These are phyloP conservation scores for Suhomyces prunicola DNA, from an alignment of 805 yeast species.

Conservation along the genomic window DNA sequence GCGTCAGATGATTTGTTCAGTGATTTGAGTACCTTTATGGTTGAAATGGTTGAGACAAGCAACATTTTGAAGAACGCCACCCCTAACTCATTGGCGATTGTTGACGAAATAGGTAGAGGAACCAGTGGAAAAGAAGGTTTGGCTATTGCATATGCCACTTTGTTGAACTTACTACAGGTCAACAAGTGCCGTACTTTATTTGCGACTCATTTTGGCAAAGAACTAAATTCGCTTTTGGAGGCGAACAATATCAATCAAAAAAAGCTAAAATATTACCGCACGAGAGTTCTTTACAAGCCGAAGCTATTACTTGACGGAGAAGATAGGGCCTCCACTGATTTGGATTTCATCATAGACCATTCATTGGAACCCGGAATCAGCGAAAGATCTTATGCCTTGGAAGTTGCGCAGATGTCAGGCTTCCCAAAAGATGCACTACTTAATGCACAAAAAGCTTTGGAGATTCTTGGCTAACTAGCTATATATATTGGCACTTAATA, in stretches of 20 bases:
- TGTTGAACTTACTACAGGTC: constrained; percentile 49
- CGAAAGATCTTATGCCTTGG: constrained; percentile 69
- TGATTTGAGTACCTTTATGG: constrained; percentile 46
- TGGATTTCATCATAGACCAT: constrained; percentile 49
- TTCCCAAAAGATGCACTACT: constrained; percentile 60
- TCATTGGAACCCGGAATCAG: constrained; percentile 64
- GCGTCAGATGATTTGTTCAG: constrained; percentile 29
- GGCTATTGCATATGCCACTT: constrained; percentile 77
- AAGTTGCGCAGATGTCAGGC: constrained; percentile 76
- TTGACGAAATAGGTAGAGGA: constrained; percentile 57
- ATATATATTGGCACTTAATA: not conserved
- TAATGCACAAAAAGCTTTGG: constrained; percentile 44
- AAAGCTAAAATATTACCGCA: constrained; percentile 27
- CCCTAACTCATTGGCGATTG: constrained; percentile 39
- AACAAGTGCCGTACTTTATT: constrained; percentile 74
- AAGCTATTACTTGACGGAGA: constrained; percentile 5
- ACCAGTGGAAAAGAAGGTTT: constrained; percentile 76
- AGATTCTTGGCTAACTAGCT: not conserved
- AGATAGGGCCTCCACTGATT: constrained; percentile 6
- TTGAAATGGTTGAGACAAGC: constrained; percentile 46
- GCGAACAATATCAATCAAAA: constrained; percentile 25
- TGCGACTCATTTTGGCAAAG: constrained; percentile 76
- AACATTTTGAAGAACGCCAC: constrained; percentile 35
- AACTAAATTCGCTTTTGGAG: constrained; percentile 34
- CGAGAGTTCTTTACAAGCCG: constrained; percentile 25